Evolutionary conservation across 139 green algal genomes (phyloP), one percentile per base, ranked within the genome.

Genomic region (Chlorella ohadii): DNA sequence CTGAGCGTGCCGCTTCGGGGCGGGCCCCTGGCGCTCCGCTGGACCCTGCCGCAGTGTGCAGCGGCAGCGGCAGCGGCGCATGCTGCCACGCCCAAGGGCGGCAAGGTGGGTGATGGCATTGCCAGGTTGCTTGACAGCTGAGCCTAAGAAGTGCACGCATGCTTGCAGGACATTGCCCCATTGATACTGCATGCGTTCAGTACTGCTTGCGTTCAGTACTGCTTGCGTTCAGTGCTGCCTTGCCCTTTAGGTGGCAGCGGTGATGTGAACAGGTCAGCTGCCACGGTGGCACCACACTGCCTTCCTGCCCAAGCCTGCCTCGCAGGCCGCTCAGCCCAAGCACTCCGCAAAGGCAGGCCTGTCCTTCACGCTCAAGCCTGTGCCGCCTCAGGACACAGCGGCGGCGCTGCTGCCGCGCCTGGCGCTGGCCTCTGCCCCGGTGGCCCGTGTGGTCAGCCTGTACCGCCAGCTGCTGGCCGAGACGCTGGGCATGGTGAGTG

Each of bases 381-480:
- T 82, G 59, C 63, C 59, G 11, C 19, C 38, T 13, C 55, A 15
- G 2, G 16, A 61, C 28, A n/a, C 63, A 0, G 61, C 59, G 9
- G 28, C 77, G 2, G 55, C 38, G 28, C 59, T 82, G 77, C 61
- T 82, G 59, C 77, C 77, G 4, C 61, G 61, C 0, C 38, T 28
- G 13, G 61, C 61, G 27, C 61, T 82, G 38, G 59, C n/a, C 5
- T 25, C 36, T 11, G 36, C 16, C 61, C 38, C 36, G 27, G 16
- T 72, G 63, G 77, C 61, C 9, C 38, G 22, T 36, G 77, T 44
- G 38, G 39, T 61, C 3, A 41, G 15, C 31, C 28, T 71, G 36
- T 82, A 82, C 39, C 77, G 77, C 12, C 77, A 82, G 77, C 59
- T 64, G 38, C 61, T 82, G 38, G 77, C 77, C 12, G 75, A 71